Evolutionary conservation across 306 rosid species (phyloP).

Genomic region (Phaseolus lunatus): DNA sequence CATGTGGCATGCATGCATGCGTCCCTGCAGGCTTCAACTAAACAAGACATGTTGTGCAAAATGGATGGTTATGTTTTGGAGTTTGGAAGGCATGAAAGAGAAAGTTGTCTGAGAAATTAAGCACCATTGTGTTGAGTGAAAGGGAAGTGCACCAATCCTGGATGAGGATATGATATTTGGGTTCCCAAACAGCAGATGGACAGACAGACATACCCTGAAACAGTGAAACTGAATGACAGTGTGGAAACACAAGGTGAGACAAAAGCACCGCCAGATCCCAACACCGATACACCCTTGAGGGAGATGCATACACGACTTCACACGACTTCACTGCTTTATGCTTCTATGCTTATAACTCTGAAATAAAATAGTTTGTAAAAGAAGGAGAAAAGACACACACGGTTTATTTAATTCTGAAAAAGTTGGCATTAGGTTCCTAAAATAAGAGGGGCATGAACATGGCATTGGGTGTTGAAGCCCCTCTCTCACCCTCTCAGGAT

Average conservation of each 20-base stretch:
- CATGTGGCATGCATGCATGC: constrained; percentile 42
- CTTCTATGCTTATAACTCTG: background rate
- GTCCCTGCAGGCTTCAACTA: background rate
- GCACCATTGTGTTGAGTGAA: constrained; percentile 43
- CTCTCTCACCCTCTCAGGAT: constrained; percentile 7
- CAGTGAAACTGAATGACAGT: constrained; percentile 39
- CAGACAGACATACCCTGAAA: constrained; percentile 53
- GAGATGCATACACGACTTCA: background rate
- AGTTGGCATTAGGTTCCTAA: constrained; percentile 42
- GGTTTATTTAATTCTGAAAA: constrained; percentile 40
- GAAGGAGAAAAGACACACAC: background rate
- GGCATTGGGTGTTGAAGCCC: constrained; percentile 55
- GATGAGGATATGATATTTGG: constrained; percentile 27
- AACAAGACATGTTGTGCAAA: constrained; percentile 40
- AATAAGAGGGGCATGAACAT: constrained; percentile 43
- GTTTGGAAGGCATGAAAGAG: background rate
- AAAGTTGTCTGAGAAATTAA: constrained; percentile 22
- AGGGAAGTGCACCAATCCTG: constrained; percentile 40
- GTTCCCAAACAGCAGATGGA: constrained; percentile 46
- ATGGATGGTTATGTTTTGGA: constrained; percentile 26
- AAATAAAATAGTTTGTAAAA: background rate
- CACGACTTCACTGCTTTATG: constrained; percentile 5
- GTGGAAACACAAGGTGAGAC: constrained; percentile 60
- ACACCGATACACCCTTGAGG: constrained; percentile 44
- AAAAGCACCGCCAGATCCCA: constrained; percentile 68